phyloP scores from a whole-genome alignment of 441 rosid species.

The Eutrema salsugineum region DNA sequence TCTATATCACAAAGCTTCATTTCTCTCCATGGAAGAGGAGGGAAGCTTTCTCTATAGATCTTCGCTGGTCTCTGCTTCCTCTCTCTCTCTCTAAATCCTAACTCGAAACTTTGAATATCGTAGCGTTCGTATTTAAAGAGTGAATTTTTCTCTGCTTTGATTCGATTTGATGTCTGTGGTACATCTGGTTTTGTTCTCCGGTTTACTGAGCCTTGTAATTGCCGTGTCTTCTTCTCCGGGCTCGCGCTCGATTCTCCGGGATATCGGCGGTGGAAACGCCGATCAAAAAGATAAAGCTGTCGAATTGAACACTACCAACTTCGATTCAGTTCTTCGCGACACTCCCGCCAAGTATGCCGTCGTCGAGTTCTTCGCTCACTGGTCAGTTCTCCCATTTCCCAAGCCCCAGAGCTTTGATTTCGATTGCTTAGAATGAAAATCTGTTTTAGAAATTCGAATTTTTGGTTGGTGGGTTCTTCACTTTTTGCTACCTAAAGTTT shows the following conservation, averaged over 20 bases:
- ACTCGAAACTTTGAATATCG: not conserved
- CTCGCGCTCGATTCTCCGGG: conserved; percentile 67
- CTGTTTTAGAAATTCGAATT: not conserved
- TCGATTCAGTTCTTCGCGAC: conserved; percentile 57
- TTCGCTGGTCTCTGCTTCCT: conserved; percentile 15
- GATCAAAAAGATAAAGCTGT: conserved; percentile 48
- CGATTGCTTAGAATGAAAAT: not conserved
- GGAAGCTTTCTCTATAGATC: conserved; percentile 29
- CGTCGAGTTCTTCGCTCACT: conserved; percentile 92
- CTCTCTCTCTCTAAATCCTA: not conserved
- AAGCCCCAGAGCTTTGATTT: not conserved
- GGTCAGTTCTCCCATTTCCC: conserved; percentile 41
- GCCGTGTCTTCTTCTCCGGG: conserved; percentile 38
- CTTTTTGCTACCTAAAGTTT: not conserved
- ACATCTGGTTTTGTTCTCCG: conserved; percentile 29
- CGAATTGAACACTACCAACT: conserved; percentile 63
- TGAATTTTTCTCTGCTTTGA: not conserved
- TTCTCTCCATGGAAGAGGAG: conserved; percentile 16
- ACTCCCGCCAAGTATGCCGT: conserved; percentile 74
- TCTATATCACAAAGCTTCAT: conserved; percentile 4
- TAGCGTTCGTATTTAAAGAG: not conserved
- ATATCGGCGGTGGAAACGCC: conserved; percentile 25
- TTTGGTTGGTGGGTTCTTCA: conserved; percentile 15
- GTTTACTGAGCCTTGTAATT: conserved; percentile 25
- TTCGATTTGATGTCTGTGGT: conserved; percentile 43